Evolutionary conservation across 2,329 filamentous ascomycete genomes (phyloP).

Genomic region (Xylaria digitata): DNA sequence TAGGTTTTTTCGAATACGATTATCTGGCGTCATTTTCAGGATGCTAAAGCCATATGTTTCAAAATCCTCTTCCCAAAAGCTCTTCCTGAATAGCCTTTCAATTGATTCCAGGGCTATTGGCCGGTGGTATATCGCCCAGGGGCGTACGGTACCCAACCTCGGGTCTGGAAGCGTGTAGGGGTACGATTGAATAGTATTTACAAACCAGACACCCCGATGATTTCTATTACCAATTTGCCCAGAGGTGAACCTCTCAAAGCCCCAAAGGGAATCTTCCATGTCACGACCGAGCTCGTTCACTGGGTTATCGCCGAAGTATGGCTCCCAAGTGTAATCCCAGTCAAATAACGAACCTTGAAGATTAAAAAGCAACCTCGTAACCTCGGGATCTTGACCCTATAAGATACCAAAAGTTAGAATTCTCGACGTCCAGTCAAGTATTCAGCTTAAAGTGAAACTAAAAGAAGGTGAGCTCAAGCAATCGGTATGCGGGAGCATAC

Average conservation of each 20-base stretch:
- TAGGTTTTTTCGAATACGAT: conserved; percentile 7
- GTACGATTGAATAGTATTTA: conserved; percentile 7
- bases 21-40: conserved; percentile 34
- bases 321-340: conserved; percentile 21
- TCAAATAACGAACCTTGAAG: conserved; percentile 29
- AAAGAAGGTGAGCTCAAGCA: not conserved
- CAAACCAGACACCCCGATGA: not conserved
- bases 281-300: conserved; percentile 35
- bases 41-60: conserved; percentile 36
- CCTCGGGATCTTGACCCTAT: conserved; percentile 18
- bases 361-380: not conserved
- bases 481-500: not conserved
- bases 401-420: not conserved
- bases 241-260: conserved; percentile 1
- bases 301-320: conserved; percentile 12
- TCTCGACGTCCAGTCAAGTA: too few relatives aligned
- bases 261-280: conserved; percentile 41
- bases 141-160: not conserved
- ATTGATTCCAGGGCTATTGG: conserved; percentile 41
- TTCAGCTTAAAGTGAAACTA: not conserved
- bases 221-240: not conserved
- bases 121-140: conserved; percentile 25
- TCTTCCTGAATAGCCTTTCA: conserved; percentile 43
- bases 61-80: conserved; percentile 44
- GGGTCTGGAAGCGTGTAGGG: not conserved